phyloP scores from a whole-genome alignment of 2,329 filamentous ascomycete species.

The Alternaria burnsii region DNA sequence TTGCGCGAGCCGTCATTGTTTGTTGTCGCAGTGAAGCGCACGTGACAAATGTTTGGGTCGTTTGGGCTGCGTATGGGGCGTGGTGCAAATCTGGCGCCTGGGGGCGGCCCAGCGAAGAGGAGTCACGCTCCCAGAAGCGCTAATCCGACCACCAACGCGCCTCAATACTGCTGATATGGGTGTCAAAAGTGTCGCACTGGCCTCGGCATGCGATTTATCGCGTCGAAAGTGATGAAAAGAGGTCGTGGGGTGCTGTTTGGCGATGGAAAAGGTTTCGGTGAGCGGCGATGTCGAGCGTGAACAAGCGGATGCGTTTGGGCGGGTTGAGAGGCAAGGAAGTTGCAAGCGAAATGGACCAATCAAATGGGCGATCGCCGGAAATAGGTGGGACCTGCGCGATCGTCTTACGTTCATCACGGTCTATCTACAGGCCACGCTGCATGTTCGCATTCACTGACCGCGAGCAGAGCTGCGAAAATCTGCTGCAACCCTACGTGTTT shows the following conservation, averaged over 20 bases:
- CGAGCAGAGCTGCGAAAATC: neutral
- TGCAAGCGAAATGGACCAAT: slow-evolving; percentile 16
- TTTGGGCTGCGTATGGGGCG: slow-evolving; percentile 16
- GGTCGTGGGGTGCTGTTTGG: slow-evolving; percentile 25
- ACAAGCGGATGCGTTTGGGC: slow-evolving; percentile 19
- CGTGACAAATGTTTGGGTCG: slow-evolving; percentile 33
- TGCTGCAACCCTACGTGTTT: slow-evolving; percentile 6
- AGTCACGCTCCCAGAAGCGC: slow-evolving; percentile 27
- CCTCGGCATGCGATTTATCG: slow-evolving; percentile 33
- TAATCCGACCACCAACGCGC: slow-evolving; percentile 37
- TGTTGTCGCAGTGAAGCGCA: slow-evolving; percentile 34
- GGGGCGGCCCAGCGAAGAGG: slow-evolving; percentile 21
- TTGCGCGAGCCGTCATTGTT: slow-evolving; percentile 50
- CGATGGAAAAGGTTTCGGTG: slow-evolving; percentile 27
- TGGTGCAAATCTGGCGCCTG: slow-evolving; percentile 34
- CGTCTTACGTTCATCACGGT: slow-evolving; percentile 4
- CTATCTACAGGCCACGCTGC: neutral
- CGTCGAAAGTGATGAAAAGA: slow-evolving; percentile 30
- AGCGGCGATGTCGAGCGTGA: slow-evolving; percentile 20
- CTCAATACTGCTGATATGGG: slow-evolving; percentile 42
- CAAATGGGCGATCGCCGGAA: slow-evolving; percentile 2
- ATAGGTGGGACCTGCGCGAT: slow-evolving; percentile 12
- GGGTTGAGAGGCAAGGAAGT: slow-evolving; percentile 16
- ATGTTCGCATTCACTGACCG: neutral
- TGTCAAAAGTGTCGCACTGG: slow-evolving; percentile 38